phyloP scores from a whole-genome alignment of 176 grass and related monocot genomes.

The Sorghum bicolor region Sorghum_bicolor_NCBIv3 NC_012878.2:56385501-56386000 shows the following conservation, averaged over 20 bases:
- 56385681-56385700: too few relatives aligned
- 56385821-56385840: not conserved
- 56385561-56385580: not conserved
- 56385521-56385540: conserved; percentile 6
- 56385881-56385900: not conserved
- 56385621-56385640: too few relatives aligned
- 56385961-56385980: not conserved
- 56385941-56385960: not conserved
- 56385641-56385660: too few relatives aligned
- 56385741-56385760: not conserved
- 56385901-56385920: not conserved
- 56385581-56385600: not conserved
- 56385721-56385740: too few relatives aligned
- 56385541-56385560: not conserved
- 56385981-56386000: not conserved
- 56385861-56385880: not conserved
- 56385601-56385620: not conserved
- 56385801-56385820: not conserved
- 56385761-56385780: too few relatives aligned
- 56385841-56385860: not conserved
- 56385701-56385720: not conserved
- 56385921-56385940: not conserved
- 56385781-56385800: too few relatives aligned
- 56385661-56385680: too few relatives aligned
- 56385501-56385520: not conserved